phyloP scores from a whole-genome alignment of 345 rosid species.

The Stellera chamaejasme region DNA sequence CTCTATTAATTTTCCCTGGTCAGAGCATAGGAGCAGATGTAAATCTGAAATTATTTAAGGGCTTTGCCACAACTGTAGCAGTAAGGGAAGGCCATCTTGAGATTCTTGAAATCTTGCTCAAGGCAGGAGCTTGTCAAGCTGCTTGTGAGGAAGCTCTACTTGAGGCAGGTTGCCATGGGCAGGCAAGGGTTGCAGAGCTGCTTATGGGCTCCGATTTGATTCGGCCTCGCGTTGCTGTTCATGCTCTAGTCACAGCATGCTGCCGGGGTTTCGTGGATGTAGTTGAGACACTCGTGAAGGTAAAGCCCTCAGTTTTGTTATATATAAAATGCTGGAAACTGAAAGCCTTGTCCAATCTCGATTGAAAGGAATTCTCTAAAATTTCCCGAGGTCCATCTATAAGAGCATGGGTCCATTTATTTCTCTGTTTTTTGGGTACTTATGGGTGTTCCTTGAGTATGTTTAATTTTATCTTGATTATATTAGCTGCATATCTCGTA shows the following conservation, averaged over 20 bases:
- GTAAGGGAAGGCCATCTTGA: conserved; percentile 81
- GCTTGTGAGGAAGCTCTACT: conserved; percentile 93
- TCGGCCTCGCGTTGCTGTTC: conserved; percentile 79
- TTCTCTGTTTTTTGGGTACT: not conserved
- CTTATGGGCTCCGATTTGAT: conserved; percentile 85
- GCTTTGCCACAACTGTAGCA: conserved; percentile 87
- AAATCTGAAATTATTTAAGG: conserved; percentile 88
- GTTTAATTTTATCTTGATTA: not conserved
- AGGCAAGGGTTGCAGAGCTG: conserved; percentile 51
- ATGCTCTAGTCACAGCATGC: conserved; percentile 82
- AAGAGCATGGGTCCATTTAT: not conserved
- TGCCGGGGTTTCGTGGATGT: conserved; percentile 77
- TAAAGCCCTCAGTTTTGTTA: conserved; percentile 20
- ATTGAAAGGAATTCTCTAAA: not conserved
- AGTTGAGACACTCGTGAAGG: conserved; percentile 63
- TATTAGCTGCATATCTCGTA: conserved; percentile 1
- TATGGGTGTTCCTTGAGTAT: not conserved
- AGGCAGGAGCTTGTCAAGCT: conserved; percentile 85
- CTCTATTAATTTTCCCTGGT: conserved; percentile 16
- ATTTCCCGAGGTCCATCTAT: not conserved
- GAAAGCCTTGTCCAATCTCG: not conserved
- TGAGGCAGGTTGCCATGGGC: conserved; percentile 83
- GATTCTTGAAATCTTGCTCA: conserved; percentile 78
- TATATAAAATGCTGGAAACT: not conserved
- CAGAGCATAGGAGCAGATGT: conserved; percentile 93